Evolutionary conservation across 257 asterid species (phyloP).

Genomic region (Lycium barbarum): DNA sequence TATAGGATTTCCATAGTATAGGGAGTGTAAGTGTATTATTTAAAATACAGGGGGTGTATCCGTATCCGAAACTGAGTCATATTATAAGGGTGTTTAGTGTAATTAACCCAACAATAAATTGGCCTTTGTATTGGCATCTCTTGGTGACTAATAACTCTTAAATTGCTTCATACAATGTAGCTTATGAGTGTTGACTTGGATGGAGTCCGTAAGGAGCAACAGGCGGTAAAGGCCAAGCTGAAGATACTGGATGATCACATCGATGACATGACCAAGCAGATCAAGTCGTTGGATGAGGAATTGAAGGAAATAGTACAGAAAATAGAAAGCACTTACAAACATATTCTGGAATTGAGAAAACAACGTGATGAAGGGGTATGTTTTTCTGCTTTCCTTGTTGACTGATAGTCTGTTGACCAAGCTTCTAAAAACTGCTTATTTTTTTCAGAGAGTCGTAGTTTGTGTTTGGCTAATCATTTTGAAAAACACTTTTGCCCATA

Average conservation of each 20-base stretch:
- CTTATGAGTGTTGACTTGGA: conserved; percentile 74
- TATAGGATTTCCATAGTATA: too few species aligned
- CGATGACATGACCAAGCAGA: conserved; percentile 53
- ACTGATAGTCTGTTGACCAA: background rate
- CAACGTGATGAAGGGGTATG: conserved; percentile 80
- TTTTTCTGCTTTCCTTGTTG: background rate
- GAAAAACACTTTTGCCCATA: too few species aligned
- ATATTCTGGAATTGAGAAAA: conserved; percentile 61
- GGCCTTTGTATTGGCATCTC: background rate
- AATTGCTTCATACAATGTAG: conserved; percentile 39
- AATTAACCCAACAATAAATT: too few species aligned
- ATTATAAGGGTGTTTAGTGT: too few species aligned
- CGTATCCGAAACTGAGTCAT: too few species aligned
- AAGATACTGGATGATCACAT: conserved; percentile 72
- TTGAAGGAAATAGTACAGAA: conserved; percentile 56
- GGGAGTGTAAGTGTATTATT: too few species aligned
- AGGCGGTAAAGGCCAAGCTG: conserved; percentile 58
- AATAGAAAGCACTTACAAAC: conserved; percentile 59
- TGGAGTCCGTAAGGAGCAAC: conserved; percentile 78
- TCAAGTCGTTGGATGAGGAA: conserved; percentile 62
- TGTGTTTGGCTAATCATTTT: too few species aligned
- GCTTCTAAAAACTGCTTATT: too few species aligned
- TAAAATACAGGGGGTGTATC: too few species aligned
- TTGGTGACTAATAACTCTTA: background rate
- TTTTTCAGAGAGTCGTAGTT: too few species aligned